phyloP scores from a whole-genome alignment of 495 filamentous ascomycete genomes.

The Lasiosphaeria ovina region DNA sequence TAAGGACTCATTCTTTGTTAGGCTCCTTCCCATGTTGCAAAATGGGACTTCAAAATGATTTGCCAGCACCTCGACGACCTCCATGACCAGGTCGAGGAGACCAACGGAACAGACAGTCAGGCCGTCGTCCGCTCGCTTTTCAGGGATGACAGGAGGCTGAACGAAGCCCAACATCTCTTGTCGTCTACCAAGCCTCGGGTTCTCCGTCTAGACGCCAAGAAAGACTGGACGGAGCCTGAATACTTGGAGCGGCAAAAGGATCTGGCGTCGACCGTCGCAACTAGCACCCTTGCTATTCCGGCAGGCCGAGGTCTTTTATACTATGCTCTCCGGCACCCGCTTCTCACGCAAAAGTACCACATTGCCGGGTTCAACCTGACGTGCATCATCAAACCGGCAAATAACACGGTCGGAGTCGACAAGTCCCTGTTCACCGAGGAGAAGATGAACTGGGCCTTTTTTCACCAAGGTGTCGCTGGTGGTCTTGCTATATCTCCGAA shows the following conservation, averaged over 20 bases:
- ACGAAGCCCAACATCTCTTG: constrained; percentile 75
- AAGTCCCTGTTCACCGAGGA: constrained; percentile 82
- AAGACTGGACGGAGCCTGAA: constrained; percentile 78
- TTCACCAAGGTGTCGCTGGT: constrained; percentile 89
- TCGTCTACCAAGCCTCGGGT: constrained; percentile 73
- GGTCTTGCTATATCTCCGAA: constrained; percentile 86
- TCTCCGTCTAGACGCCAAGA: constrained; percentile 71
- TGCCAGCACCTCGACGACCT: constrained; percentile 44
- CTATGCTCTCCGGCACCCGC: constrained; percentile 76
- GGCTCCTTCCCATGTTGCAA: constrained; percentile 61
- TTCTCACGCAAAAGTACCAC: constrained; percentile 86
- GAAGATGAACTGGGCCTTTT: constrained; percentile 96
- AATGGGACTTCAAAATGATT: constrained; percentile 70
- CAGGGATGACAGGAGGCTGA: constrained; percentile 81
- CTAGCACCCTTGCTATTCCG: constrained; percentile 83
- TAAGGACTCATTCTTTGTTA: constrained; percentile 24
- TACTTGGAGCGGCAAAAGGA: constrained; percentile 93
- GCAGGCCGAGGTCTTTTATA: constrained; percentile 79
- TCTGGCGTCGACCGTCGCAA: constrained; percentile 76
- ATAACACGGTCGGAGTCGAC: constrained; percentile 85
- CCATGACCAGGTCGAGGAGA: constrained; percentile 41
- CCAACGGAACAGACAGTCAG: constrained; percentile 71
- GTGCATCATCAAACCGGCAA: constrained; percentile 86
- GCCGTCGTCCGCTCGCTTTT: constrained; percentile 81
- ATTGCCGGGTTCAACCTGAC: constrained; percentile 84